A percentile compares a stretch with the other conserved stretches of the same genome.
Evolutionary conservation across 2,329 filamentous ascomycete species (phyloP).

Genomic region (Phialophora chinensis): DNA sequence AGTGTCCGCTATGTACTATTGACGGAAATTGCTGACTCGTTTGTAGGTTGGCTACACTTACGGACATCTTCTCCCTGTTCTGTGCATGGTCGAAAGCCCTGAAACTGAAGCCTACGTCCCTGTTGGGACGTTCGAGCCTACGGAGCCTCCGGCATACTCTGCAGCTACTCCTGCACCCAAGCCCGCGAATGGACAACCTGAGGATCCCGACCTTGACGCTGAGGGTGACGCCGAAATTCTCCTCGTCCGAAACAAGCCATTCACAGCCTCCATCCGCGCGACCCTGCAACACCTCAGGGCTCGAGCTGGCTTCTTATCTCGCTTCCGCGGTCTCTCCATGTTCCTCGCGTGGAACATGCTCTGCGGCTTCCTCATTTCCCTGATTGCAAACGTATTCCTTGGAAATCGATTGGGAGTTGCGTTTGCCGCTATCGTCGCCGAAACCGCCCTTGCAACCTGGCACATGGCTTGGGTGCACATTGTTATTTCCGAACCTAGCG

Average conservation of each 20-base stretch:
- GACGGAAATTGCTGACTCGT: slow-evolving; percentile 6
- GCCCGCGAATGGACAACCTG: slow-evolving; percentile 31
- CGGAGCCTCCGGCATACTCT: slow-evolving; percentile 43
- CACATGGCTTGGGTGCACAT: slow-evolving; percentile 84
- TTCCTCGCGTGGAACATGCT: slow-evolving; percentile 57
- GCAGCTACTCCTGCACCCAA: slow-evolving; percentile 40
- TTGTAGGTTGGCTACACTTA: slow-evolving; percentile 60
- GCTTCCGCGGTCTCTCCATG: slow-evolving; percentile 71
- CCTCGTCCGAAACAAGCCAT: slow-evolving; percentile 60
- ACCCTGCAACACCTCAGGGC: slow-evolving; percentile 67
- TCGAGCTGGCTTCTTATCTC: slow-evolving; percentile 67
- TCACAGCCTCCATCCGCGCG: slow-evolving; percentile 65
- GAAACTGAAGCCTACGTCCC: slow-evolving; percentile 60
- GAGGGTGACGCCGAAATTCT: slow-evolving; percentile 54
- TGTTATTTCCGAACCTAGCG: slow-evolving; percentile 73
- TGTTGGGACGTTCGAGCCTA: slow-evolving; percentile 50
- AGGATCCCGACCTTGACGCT: slow-evolving; percentile 36
- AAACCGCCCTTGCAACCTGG: slow-evolving; percentile 69
- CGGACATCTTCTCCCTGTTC: slow-evolving; percentile 63
- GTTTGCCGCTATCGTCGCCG: slow-evolving; percentile 62
- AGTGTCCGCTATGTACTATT: slow-evolving; percentile 27
- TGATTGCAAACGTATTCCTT: slow-evolving; percentile 53
- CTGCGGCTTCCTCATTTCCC: slow-evolving; percentile 50
- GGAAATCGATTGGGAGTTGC: slow-evolving; percentile 54
- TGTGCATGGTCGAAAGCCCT: slow-evolving; percentile 69